Base-by-base conservation (phyloP, 192 early-diverging fungal genomes). In the Pecoramyces ruminantium region DNA sequence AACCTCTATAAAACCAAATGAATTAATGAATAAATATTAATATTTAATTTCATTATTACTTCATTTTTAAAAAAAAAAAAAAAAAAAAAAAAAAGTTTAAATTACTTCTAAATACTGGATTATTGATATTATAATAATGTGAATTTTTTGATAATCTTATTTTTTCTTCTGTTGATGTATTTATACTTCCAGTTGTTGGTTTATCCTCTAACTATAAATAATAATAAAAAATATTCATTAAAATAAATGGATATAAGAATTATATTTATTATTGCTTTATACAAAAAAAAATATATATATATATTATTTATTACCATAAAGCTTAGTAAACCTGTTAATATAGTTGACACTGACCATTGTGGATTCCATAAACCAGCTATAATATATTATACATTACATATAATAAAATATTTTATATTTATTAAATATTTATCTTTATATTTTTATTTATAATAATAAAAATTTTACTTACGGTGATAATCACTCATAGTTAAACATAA, bases 401-500 rank as follows among this genome's bases (percentile, higher is more conserved):
- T 34, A 77, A 78, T 38, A 21, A 78, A n/a, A n/a, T n/a, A n/a
- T n/a, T n/a, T n/a, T n/a, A n/a, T n/a, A n/a, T n/a, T n/a, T n/a
- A n/a, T n/a, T n/a, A n/a, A n/a, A n/a, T n/a, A n/a, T n/a, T n/a
- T n/a, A n/a, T n/a, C n/a, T n/a, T n/a, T n/a, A n/a, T n/a, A n/a
- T n/a, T n/a, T n/a, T n/a, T n/a, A n/a, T n/a, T n/a, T n/a, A n/a
- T n/a, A n/a, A n/a, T n/a, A n/a, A n/a, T n/a, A n/a, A n/a, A n/a
- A n/a, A n/a, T n/a, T 34, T 34, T 30, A 87, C 84, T 90, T 91
- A 34, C 93, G 94, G 82, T 95, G 95, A 85, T 97, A 98, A 88
- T 98, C 96, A 82, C 92, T 94, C 97, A 98, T 98, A 82, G 95
- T 96, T 81, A 97, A 87, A 84, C 98, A 99, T 28, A 99, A 91